Conservation (phyloP, 352 stramenopile genomes). For the Lagenidium giganteum region DNA sequence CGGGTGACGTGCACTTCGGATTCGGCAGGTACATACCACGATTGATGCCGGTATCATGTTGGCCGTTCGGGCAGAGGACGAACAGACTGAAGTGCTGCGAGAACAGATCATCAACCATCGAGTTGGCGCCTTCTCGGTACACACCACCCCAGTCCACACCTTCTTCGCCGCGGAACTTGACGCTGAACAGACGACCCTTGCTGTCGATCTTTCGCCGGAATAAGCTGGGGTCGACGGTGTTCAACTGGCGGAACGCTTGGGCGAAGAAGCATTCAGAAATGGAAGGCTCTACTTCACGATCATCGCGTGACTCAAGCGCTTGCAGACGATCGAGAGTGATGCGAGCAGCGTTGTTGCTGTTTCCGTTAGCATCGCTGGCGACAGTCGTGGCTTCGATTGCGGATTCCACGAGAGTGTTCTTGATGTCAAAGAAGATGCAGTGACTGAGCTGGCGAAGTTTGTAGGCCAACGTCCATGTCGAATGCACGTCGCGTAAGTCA, state of each 20-base stretch:
- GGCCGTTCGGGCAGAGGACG: slow-evolving; percentile 79
- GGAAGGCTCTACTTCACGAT: slow-evolving; percentile 81
- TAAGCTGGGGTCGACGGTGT: slow-evolving; percentile 75
- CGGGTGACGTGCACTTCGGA: slow-evolving; percentile 81
- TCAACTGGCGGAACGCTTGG: slow-evolving; percentile 90
- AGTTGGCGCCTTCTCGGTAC: slow-evolving; percentile 85
- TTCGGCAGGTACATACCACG: slow-evolving; percentile 87
- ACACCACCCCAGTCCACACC: slow-evolving; percentile 87
- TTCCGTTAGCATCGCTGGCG: slow-evolving; percentile 36
- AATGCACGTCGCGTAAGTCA: slow-evolving; percentile 69
- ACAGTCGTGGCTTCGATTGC: slow-evolving; percentile 74
- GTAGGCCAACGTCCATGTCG: slow-evolving; percentile 70
- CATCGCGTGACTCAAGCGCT: slow-evolving; percentile 82
- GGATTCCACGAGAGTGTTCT: slow-evolving; percentile 73
- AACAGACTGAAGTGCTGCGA: slow-evolving; percentile 82
- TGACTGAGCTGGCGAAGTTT: slow-evolving; percentile 66
- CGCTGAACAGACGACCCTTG: slow-evolving; percentile 82
- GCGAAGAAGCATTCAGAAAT: slow-evolving; percentile 92
- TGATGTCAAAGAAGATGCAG: slow-evolving; percentile 87
- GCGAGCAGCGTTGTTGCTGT: slow-evolving; percentile 57
- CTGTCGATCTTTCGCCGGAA: slow-evolving; percentile 88
- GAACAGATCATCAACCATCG: slow-evolving; percentile 88
- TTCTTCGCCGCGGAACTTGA: slow-evolving; percentile 88
- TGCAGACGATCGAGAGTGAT: slow-evolving; percentile 85
- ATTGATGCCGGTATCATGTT: slow-evolving; percentile 84